These are phyloP conservation scores for Epichloe hybrida DNA, from an alignment of 2,329 filamentous ascomycete species.

Conservation along the genomic window DNA sequence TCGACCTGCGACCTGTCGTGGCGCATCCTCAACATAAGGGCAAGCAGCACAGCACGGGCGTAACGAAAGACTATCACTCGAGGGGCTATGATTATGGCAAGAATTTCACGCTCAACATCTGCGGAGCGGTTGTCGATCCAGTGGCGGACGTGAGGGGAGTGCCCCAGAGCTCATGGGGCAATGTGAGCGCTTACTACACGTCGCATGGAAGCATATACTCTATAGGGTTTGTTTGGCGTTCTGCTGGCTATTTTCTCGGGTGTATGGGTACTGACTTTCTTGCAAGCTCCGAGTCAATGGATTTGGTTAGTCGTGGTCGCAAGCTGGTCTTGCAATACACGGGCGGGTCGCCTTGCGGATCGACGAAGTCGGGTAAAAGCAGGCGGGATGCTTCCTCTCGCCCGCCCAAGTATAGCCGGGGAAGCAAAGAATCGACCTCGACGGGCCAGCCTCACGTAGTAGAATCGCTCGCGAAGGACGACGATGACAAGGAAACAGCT, in stretches of 20 bases:
- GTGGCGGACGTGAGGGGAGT: slow-evolving; percentile 51
- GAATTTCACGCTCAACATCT: slow-evolving; percentile 79
- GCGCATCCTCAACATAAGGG: slow-evolving; percentile 31
- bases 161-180: slow-evolving; percentile 47
- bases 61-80: slow-evolving; percentile 43
- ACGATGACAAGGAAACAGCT: slow-evolving; percentile 9
- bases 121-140: slow-evolving; percentile 57
- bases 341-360: slow-evolving; percentile 59
- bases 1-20: slow-evolving; percentile 42
- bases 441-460: slow-evolving; percentile 4
- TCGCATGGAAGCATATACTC: slow-evolving; percentile 53
- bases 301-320: slow-evolving; percentile 47
- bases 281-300: slow-evolving; percentile 33
- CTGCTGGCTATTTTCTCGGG: neutral
- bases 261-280: neutral
- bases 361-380: slow-evolving; percentile 21
- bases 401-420: neutral
- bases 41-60: slow-evolving; percentile 28
- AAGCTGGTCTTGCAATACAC: slow-evolving; percentile 68
- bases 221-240: slow-evolving; percentile 47
- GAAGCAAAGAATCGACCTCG: neutral
- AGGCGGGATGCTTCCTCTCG: neutral
- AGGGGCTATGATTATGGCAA: slow-evolving; percentile 64
- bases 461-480: slow-evolving; percentile 19
- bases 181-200: slow-evolving; percentile 68